Base-by-base conservation (phyloP, 306 rosid genomes). In the Quercus suber region DNA sequence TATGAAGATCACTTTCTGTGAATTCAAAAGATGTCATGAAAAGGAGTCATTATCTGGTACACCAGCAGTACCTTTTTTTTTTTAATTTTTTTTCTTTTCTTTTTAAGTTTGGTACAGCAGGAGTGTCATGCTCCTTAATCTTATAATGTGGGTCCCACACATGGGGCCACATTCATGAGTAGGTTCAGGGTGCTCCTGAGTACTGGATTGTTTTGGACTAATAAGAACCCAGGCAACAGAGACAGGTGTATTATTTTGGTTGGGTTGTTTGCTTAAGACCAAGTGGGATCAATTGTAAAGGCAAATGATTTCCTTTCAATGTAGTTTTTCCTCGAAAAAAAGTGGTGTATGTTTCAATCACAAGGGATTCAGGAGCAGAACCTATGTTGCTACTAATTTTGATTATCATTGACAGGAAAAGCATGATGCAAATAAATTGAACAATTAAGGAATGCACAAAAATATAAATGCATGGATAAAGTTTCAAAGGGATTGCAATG, bases 1-100 rank as follows among this genome's bases (percentile, higher is more conserved):
- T 33, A 91, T 20, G 91, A 95, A 92, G 71, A 95, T 72, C 86
- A 95, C 64, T 95, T 95, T 95, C 97, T 92, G 90, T 3, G 80
- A 33, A 78, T 73, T 43, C 78, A 76, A 82, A 78, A 55, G 31
- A 45, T 21, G 73, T 76, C 64, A 25, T 51, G 74, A 74, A 68
- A 49, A 73, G 79, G 45, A 49, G 51, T 17, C 7, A 10, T 9
- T 33, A 33, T 7, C 20, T 19, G 41, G 52, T 18, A 35, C 15
- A 35, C 27, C 51, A 67, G 43, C 35, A 19, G 72, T 18, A 23
- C 27, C 31, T 14, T 5, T 3, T 15, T 3, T 15, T 31, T 67
- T 65, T 6, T 19, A 7, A 23, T 23, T 4, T 28, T 2, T 37
- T 13, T 49, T 49, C 0, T 3, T 35, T 67, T 35, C 3, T 35